Base-by-base conservation (phyloP, 108 stramenopile genomes). In the Seminavis robusta region DNA sequence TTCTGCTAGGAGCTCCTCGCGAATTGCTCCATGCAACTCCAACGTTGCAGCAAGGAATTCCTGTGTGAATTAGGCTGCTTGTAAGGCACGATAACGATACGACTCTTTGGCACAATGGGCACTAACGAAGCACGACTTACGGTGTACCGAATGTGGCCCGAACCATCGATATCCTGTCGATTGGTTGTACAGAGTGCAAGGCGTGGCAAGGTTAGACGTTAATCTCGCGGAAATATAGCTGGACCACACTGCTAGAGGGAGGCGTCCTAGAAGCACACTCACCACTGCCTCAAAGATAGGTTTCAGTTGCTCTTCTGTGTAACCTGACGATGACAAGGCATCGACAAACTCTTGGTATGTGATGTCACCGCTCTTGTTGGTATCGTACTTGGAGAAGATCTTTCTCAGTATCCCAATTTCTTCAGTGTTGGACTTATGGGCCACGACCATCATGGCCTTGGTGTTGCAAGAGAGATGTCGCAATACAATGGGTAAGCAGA, bases 11-110 rank as follows among this genome's bases (percentile, higher is more conserved):
- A 76, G 71, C 31, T 80, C 73, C 66, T 83, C 77, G 24, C 61
- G 63, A 46, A 86, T 77, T 16, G 50, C 47, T 2, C 90, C 91
- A 47, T 82, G 81, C 13, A 86, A 67, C 44, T 91, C 88, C 16
- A 97, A 63, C 7, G 92, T 93, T 10, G 94, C 96, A 15, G 94
- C 96, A 33, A 95, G 60, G 69, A 97, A 97, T 67, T 97, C 96
- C 26, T 66, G 47, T 66, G 62, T 17, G 47, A 51, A 45, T 62
- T n/a, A n/a, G n/a, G n/a, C n/a, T n/a, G n/a, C n/a, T n/a, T n/a
- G n/a, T n/a, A n/a, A n/a, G n/a, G n/a, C n/a, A n/a, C n/a, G n/a
- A n/a, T n/a, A n/a, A n/a, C n/a, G n/a, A n/a, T n/a, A n/a, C n/a
- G n/a, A n/a, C n/a, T n/a, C n/a, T n/a, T n/a, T n/a, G n/a, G n/a